Percentiles rank a stretch among this genome's conserved stretches.
These are phyloP conservation scores for Pisolithus albus DNA, from an alignment of 768 basidiomycete species.

Conservation along the genomic window DNA sequence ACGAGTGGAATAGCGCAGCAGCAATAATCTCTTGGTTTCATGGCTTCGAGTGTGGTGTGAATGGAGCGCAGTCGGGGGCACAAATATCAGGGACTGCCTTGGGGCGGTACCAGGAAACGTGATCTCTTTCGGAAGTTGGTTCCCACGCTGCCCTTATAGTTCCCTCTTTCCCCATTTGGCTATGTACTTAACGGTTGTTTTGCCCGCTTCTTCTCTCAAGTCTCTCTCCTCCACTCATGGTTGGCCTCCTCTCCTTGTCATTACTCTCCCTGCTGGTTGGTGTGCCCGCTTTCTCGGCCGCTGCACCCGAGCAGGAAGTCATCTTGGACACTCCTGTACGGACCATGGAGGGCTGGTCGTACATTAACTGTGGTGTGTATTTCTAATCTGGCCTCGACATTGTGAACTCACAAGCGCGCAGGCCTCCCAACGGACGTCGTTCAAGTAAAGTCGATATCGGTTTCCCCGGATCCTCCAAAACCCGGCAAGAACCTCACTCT, in stretches of 20 bases:
- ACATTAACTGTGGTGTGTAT: constrained; percentile 63
- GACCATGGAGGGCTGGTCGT: constrained; percentile 53
- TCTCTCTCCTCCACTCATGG: constrained; percentile 25
- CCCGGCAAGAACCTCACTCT: constrained; percentile 89
- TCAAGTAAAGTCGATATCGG: constrained; percentile 60
- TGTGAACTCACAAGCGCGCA: constrained; percentile 21
- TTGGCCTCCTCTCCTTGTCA: constrained; percentile 20
- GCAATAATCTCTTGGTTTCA: constrained; percentile 83
- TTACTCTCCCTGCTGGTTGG: constrained; percentile 24
- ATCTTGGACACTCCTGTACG: constrained; percentile 25
- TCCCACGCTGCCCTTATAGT: constrained; percentile 14
- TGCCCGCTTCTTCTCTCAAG: not conserved
- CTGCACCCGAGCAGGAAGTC: constrained; percentile 25
- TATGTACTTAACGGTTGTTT: too few relatives aligned
- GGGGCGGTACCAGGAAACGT: not conserved
- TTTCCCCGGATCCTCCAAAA: constrained; percentile 83
- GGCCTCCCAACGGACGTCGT: constrained; percentile 41
- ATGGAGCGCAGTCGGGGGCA: constrained; percentile 3
- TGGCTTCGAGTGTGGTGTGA: constrained; percentile 17
- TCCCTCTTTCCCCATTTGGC: not conserved
- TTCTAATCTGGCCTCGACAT: constrained; percentile 4
- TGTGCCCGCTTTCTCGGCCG: constrained; percentile 15
- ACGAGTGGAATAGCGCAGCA: constrained; percentile 89
- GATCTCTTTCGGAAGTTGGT: constrained; percentile 3
- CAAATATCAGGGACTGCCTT: constrained; percentile 2